Percentiles rank a stretch among this genome's conserved stretches.
These are phyloP conservation scores for Epichloe aotearoae DNA, from an alignment of 2,329 filamentous ascomycete genomes.

Conservation along the genomic window DNA sequence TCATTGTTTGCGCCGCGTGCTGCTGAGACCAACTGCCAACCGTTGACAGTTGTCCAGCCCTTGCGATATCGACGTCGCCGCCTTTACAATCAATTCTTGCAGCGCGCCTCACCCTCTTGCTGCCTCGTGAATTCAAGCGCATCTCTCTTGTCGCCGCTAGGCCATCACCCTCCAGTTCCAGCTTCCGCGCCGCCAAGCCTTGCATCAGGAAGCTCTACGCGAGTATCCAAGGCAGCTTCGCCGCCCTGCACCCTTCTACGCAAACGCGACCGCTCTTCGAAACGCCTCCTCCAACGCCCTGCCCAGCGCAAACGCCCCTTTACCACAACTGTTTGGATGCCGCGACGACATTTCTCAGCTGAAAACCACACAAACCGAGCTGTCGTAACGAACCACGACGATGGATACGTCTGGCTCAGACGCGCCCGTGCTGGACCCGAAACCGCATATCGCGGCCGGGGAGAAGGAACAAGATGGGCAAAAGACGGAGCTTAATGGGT, in stretches of 20 bases:
- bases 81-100: neutral
- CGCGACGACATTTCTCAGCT: neutral
- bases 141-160: neutral
- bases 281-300: neutral
- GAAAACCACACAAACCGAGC: neutral
- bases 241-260: neutral
- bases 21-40: neutral
- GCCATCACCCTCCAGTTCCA: neutral
- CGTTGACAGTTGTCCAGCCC: slow-evolving; percentile 1
- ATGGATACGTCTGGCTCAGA: slow-evolving; percentile 38
- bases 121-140: neutral
- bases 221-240: neutral
- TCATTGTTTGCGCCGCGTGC: slow-evolving; percentile 4
- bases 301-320: slow-evolving; percentile 4
- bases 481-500: slow-evolving; percentile 25
- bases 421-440: slow-evolving; percentile 30
- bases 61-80: neutral
- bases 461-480: slow-evolving; percentile 18
- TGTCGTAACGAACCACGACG: slow-evolving; percentile 27
- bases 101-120: neutral
- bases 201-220: neutral
- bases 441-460: slow-evolving; percentile 23
- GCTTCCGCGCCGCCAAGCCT: neutral
- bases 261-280: neutral
- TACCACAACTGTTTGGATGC: slow-evolving; percentile 10